Evolutionary conservation across 805 yeast species (phyloP), one percentile per base, ranked within the genome.

Genomic region (Cyberlindnera euphorbiae): DNA sequence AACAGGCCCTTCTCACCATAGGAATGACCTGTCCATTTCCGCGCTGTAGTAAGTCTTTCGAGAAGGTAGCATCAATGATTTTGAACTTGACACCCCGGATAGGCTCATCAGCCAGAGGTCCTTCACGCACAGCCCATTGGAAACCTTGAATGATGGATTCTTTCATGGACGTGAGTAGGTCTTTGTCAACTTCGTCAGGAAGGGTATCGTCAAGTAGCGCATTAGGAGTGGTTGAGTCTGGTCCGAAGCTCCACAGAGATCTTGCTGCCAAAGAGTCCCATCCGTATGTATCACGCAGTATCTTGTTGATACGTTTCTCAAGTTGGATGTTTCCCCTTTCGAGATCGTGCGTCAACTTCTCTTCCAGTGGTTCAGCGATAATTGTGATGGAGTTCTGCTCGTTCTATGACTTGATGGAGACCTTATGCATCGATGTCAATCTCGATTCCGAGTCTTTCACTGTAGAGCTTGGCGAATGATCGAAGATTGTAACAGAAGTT

Each of bases 61-160:
- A 69, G 4, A 83, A 50, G 0, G 63, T 61, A 0, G 76, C 73
- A 38, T 79, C 85, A 31, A 86, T 66, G 27, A 93, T 68, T 37
- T 77, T 75, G 58, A 93, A 87, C 44, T 74, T 77, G 6, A 80
- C 75, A 36, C 79, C 73, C 35, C 84, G 63, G 6, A 93, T 67
- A 0, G 84, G 80, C 53, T 87, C 96, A 42, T 83, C 95, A 43
- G 94, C 78, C n/a, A 93, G 63, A 0, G 99, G 98, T 0, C 98
- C 98, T 50, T 85, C 95, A 38, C 76, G 67, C 0, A 75, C 67
- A 3, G 82, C 81, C 93, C 95, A 84, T 49, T 73, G 71, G 60
- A 90, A 93, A 0, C 97, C 98, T 46, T 79, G 81, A 2, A 65
- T 60, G 1, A 89, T 70, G 2, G 76, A 64, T 6, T 73, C 78